phyloP scores from a whole-genome alignment of 306 rosid genomes.

The Astragalus membranaceus region DNA sequence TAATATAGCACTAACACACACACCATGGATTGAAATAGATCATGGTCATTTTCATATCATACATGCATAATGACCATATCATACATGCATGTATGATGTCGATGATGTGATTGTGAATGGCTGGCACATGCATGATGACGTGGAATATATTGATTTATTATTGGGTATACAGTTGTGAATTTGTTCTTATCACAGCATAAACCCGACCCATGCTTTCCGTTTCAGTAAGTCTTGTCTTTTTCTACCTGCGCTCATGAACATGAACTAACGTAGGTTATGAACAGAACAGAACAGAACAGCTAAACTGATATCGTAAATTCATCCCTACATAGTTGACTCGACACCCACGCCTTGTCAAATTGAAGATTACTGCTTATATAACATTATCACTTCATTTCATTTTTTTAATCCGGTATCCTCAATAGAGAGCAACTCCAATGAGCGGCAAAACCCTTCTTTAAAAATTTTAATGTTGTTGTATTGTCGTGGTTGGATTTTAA shows the following conservation, averaged over 20 bases:
- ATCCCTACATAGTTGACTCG: not conserved
- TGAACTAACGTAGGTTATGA: constrained; percentile 6
- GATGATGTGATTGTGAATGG: constrained; percentile 2
- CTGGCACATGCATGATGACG: constrained; percentile 28
- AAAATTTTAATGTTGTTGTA: too few species aligned
- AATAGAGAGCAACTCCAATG: too few species aligned
- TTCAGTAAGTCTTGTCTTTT: constrained; percentile 30
- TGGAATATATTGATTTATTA: not conserved
- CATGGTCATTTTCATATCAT: not conserved
- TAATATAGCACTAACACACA: not conserved
- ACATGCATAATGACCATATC: too few species aligned
- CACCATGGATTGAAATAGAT: not conserved
- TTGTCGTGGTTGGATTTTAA: too few species aligned
- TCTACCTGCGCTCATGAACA: constrained; percentile 6
- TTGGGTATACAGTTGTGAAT: not conserved
- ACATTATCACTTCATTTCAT: too few species aligned
- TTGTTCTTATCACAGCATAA: constrained; percentile 32
- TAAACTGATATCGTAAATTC: constrained; percentile 3
- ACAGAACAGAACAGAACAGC: not conserved
- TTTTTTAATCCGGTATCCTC: too few species aligned
- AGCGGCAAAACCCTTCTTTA: too few species aligned
- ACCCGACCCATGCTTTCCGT: constrained; percentile 37
- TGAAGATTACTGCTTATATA: not conserved
- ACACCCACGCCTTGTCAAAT: not conserved
- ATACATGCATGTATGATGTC: not conserved